Base-by-base conservation (phyloP, 2,329 filamentous ascomycete species). In the Fusarium verrucosum region DNA sequence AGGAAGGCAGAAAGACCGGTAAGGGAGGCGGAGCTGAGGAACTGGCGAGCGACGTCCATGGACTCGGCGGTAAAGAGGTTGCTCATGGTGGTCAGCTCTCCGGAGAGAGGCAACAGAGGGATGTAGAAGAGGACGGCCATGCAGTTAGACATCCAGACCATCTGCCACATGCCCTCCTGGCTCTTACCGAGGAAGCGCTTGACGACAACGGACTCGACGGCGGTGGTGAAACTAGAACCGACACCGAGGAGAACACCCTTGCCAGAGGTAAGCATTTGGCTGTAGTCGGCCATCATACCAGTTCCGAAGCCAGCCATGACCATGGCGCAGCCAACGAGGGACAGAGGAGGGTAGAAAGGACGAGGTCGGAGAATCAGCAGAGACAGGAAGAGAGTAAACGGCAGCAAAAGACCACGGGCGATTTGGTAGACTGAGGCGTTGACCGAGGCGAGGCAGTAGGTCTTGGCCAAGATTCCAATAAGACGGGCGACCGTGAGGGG, bases 131-230 rank as follows among this genome's bases (percentile, higher is more conserved):
- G 58, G 11, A 69, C 32, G 13, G 69, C 69, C 69, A 71, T 70
- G 36, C 58, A 65, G 65, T 71, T 71, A 22, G 69, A 71, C 69
- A 71, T 71, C 69, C 69, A 71, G 25, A 71, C 69, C 69, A 71
- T 71, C 65, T 71, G 69, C 69, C 69, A 71, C 66, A 71, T 71
- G 28, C 69, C 69, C 53, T 71, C 69, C 45, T 61, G 59, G 44
- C 65, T 67, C 66, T 71, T 71, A 20, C 69, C 69, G 10, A 71
- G 66, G 55, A 71, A 71, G 14, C 46, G 47, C 62, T 71, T 71
- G 14, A 71, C 69, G 25, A 71, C 69, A 36, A 71, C 69, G 10
- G 69, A 71, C 54, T 71, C 69, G 53, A 71, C 52, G 45, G 69
- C 69, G 25, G 69, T 71, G 42, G 69, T 71, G 55, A 71, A 70